Evolutionary conservation across 2,329 filamentous ascomycete genomes (phyloP), one percentile per base, ranked within the genome.

Genomic region (Fusarium anguioides): DNA sequence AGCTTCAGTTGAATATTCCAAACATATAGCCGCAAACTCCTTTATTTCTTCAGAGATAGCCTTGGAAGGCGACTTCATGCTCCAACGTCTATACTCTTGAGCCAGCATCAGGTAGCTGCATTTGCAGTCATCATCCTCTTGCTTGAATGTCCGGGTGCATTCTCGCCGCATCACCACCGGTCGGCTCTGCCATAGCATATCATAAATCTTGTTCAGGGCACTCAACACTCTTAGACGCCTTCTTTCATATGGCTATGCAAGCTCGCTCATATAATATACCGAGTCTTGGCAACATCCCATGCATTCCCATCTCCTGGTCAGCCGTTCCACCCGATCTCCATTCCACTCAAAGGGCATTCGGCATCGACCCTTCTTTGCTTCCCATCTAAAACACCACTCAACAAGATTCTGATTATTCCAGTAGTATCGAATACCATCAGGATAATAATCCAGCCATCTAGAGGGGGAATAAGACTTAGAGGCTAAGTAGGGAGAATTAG

Each of bases 351-450:
- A n/a, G 10, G 24, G 24, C 24, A 10, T 26, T 26, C 29, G 21
- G 14, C 15, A 4, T 14, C 15, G 39, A 11, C 10, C 6, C 4
- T 36, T 31, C 24, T 36, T 20, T 11, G 57, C 50, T 33, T 9
- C 18, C 49, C 46, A 64, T 18, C 20, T 33, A 3, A 60, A 17
- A 0, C 33, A 36, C 50, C 60, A 61, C 5, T 64, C 33, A 0
- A 37, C 20, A 7, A 68, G 29, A 31, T 31, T 56, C 2, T n/a
- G 27, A 3, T 50, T 24, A 3, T 23, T 23, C 36, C 37, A 46
- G 2, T 42, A 8, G 18, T 68, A 65, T 17, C 47, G 41, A 8
- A 68, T 65, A 1, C 64, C 65, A 3, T 57, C 33, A 2, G 54
- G 60, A 17, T 57, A 68, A 17, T 50, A 8, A 5, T 64, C n/a